These are phyloP conservation scores for Neospermospora avenae DNA, from an alignment of 2,329 filamentous ascomycete species.

Conservation along the genomic window DNA sequence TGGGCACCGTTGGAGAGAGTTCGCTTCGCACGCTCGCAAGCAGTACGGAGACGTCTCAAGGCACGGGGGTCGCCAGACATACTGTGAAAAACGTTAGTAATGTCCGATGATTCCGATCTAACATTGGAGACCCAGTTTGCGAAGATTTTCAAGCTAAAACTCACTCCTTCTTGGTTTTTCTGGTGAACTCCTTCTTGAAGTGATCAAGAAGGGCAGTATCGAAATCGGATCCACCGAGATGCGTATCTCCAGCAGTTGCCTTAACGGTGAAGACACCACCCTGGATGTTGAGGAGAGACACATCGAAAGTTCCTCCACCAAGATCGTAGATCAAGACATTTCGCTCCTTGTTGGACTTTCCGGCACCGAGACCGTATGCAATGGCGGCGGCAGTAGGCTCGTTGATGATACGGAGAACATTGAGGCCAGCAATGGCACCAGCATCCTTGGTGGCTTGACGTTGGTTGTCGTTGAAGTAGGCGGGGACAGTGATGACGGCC, in stretches of 20 bases:
- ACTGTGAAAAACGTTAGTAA: not conserved
- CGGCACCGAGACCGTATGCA: slow-evolving; percentile 93
- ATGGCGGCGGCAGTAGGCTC: slow-evolving; percentile 98
- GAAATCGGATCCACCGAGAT: slow-evolving; percentile 94
- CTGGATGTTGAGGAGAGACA: slow-evolving; percentile 97
- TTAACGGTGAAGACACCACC: slow-evolving; percentile 99
- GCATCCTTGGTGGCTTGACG: slow-evolving; percentile 99
- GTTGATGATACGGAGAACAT: slow-evolving; percentile 99
- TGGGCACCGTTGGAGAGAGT: slow-evolving; percentile 96
- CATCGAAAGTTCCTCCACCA: slow-evolving; percentile 99
- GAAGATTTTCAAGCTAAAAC: not conserved
- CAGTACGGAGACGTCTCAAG: slow-evolving; percentile 91
- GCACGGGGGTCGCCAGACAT: slow-evolving; percentile 76
- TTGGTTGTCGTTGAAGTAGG: slow-evolving; percentile 99
- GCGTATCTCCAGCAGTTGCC: slow-evolving; percentile 96
- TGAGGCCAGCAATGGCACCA: slow-evolving; percentile 93
- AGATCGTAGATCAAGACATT: slow-evolving; percentile 99
- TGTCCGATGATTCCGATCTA: too few relatives aligned
- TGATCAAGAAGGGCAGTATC: slow-evolving; percentile 93
- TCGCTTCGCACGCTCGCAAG: slow-evolving; percentile 99
- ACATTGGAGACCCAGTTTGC: too few relatives aligned
- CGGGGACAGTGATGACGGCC: slow-evolving; percentile 97
- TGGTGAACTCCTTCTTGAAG: slow-evolving; percentile 92
- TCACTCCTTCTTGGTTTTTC: slow-evolving; percentile 68
- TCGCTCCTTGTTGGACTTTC: slow-evolving; percentile 96